Evolutionary conservation across 768 basidiomycete species (phyloP), one percentile per base, ranked within the genome.

Genomic region (Polyporus arcularius): DNA sequence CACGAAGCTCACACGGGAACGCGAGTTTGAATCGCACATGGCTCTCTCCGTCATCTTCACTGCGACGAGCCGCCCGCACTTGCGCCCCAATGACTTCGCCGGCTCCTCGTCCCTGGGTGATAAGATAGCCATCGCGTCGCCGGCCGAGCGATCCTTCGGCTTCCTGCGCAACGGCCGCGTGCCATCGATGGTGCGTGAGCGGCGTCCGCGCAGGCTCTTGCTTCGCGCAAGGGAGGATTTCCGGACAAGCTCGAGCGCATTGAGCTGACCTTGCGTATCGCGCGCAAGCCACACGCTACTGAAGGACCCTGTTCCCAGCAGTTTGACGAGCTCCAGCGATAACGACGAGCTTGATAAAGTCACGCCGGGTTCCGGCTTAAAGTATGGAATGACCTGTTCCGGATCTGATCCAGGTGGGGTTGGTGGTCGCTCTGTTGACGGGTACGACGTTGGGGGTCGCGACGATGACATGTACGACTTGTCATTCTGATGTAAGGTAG

Each of bases 1-100:
- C 31, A 91, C 83, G 65, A 94, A 93, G 49, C 85, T 85, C 49
- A 92, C 88, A 42, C 89, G 70, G 58, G 90, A 92, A 58, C 91
- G 75, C 60, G 91, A 87, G 67, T 87, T 86, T 62, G 82, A 80
- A 28, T 76, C 74, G 57, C 77, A 81, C 40, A 77, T 55, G 47
- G 72, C 71, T 31, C 78, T 68, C 45, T 78, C 76, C 61, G 83
- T 79, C 71, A 83, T 72, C 74, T 86, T 86, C 68, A 85, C 73
- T 12, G 84, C 84, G n/a, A 82, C 82, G 2, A 80, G 51, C 66
- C 76, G 73, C 41, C 76, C 74, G 46, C 55, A 62, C 56, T 65
- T 59, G 31, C 46, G 52, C 46, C 63, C 67, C 30, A 64, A 65
- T 28, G 32, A 56, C 26, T 53, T 48, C 41, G 50, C 32, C 14